These are phyloP conservation scores for Saccharomyces pastorianus DNA, from an alignment of 1,139 yeast genomes.

Conservation along the genomic window DNA sequence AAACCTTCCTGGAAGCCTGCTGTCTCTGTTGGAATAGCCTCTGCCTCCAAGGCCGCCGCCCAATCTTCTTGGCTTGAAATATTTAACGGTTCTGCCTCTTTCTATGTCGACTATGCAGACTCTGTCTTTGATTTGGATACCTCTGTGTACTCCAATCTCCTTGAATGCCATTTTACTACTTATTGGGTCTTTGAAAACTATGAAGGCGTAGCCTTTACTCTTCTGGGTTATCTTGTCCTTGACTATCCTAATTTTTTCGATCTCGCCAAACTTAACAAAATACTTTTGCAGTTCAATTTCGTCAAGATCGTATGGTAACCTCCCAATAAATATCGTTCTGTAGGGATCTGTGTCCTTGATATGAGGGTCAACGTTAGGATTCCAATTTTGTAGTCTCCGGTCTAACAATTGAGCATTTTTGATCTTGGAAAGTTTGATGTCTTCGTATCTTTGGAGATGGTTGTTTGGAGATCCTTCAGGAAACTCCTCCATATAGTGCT, in stretches of 20 bases:
- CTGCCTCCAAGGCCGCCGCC: slow-evolving; percentile 74
- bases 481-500: slow-evolving; percentile 12
- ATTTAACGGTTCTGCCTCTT: slow-evolving; percentile 64
- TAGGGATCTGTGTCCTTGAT: slow-evolving; percentile 63
- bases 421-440: slow-evolving; percentile 31
- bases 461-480: slow-evolving; percentile 22
- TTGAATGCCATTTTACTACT: slow-evolving; percentile 42
- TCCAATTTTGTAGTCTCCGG: slow-evolving; percentile 39
- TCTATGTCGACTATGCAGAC: slow-evolving; percentile 72
- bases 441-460: slow-evolving; percentile 33
- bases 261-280: slow-evolving; percentile 60
- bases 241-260: slow-evolving; percentile 58
- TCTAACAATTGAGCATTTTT: slow-evolving; percentile 12
- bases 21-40: slow-evolving; percentile 34
- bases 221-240: not conserved
- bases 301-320: slow-evolving; percentile 57
- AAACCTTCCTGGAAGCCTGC: not conserved
- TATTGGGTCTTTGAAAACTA: slow-evolving; percentile 46
- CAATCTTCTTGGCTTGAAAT: slow-evolving; percentile 73
- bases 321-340: slow-evolving; percentile 66
- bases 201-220: slow-evolving; percentile 72
- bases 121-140: slow-evolving; percentile 45
- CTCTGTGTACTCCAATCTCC: slow-evolving; percentile 36
- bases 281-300: slow-evolving; percentile 62
- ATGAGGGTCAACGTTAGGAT: slow-evolving; percentile 51